Base-by-base conservation (phyloP, 2,329 filamentous ascomycete species). In the Fusarium nygamai region DNA sequence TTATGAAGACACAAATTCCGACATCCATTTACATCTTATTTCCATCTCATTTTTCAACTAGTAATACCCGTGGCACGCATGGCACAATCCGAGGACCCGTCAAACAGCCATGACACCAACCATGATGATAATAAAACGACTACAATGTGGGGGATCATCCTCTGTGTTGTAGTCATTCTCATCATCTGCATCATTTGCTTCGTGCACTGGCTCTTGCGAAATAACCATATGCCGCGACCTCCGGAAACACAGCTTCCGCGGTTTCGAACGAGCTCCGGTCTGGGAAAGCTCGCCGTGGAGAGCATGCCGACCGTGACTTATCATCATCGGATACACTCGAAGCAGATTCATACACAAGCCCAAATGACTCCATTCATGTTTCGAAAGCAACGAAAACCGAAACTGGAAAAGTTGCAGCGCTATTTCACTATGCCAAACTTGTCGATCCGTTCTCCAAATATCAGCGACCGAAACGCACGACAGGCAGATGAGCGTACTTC, bases 221-320 rank as follows among this genome's bases (percentile, higher is more conserved):
- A 61, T 13, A 60, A 31, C 0, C 24, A 50, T 4, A 50, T 60
- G 8, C 58, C 33, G 1, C 47, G n/a, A 6, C n/a, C 29, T 2
- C 11, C 61, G 10, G 44, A 47, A 8, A 34, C 44, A 1, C 69
- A 69, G 8, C 48, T 73, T 0, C 57, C 70, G 3, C 54, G 64
- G 14, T 57, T 51, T 6, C 63, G 41, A 24, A 12, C 33, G 4
- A 60, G 24, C 20, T 27, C 53, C 2, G 69, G 69, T 0, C 24
- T 72, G 0, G 69, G 69, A 24, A 50, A 62, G 17, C 29, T 57
- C 0, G 56, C 19, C 3, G 58, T 73, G 33, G 69, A 73, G 6
- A 73, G 34, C 7, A 72, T 72, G 41, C 64, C 69, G 3, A 72
- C 38, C 6, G 13, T 73, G 9, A 59, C 22, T 1, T 72, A 48